Base-by-base conservation (phyloP, 139 green algal genomes). In the Spirogloea muscicola region DNA sequence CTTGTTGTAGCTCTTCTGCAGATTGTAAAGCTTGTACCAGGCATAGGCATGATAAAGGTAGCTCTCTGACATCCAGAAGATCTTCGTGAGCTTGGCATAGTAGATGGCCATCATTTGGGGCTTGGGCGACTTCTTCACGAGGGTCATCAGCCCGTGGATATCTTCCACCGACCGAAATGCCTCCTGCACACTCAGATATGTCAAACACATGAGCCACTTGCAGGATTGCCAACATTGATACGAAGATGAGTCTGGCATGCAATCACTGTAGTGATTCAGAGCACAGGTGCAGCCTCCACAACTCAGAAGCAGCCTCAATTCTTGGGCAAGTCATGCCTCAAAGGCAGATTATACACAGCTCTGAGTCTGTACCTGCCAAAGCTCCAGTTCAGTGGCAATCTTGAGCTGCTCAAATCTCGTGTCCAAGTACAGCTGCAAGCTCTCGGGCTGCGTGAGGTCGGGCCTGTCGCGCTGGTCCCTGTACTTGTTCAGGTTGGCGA, bases 111-210 rank as follows among this genome's bases (percentile, higher is more conserved):
- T 96, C 80, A 97, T 87, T 71, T 91, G 88, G 44, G 92, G 88
- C 83, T 96, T 96, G 38, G 95, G 90, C 33, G 73, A 41, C 67
- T 93, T 91, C 78, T 93, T 94, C 76, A 87, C 87, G 37, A 95
- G 82, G n/a, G 79, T 58, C 27, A 96, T 88, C 34, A 99, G 88
- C 39, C 85, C 86, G 81, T 97, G 84, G 77, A 99, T 97, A 83
- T 99, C 94, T 88, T 99, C 94, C 55, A 99, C 90, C n/a, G 82
- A 90, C 49, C 95, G 86, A 86, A 98, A 99, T 0, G 94, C 95
- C 86, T 99, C 95, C 68, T 82, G 67, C 18, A 58, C 5, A 27
- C n/a, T n/a, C n/a, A n/a, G n/a, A n/a, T n/a, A n/a, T n/a, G n/a
- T n/a, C n/a, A n/a, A n/a, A n/a, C n/a, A n/a, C n/a, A n/a, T n/a